Evolutionary conservation across 139 green algal species (phyloP), one percentile per base, ranked within the genome.

Genomic region (Nannochloris sp.): DNA sequence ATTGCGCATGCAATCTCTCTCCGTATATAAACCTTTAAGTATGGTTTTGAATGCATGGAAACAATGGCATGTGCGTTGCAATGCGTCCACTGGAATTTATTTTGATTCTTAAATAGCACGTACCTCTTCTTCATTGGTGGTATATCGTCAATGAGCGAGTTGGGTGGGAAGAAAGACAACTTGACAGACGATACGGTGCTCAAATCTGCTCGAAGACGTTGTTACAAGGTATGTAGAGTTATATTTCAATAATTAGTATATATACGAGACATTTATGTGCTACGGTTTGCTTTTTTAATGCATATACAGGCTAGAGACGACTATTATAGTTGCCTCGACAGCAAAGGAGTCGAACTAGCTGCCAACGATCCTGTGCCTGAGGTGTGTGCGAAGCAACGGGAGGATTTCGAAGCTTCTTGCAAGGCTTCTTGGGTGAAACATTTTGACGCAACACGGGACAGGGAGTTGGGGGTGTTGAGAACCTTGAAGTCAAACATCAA

Each of bases 391-490:
- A 50, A 76, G 11, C 56, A 74, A n/a, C 66, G 85, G 6, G 17
- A 69, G 12, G 57, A 53, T 9, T 91, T 82, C 65, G 81, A 87
- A 66, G 37, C 29, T 1, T 57, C 65, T 17, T 91, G 84, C 69
- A 77, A 76, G 3, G 59, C 64, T 2, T 87, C 79, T 61, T 91
- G 85, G 85, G 85, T 89, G 33, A 53, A 29, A 31, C 84, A 91
- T 51, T 91, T 91, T 79, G 85, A 91, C 76, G 57, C 71, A 46
- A 70, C 83, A 55, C 77, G 82, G 45, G 73, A 83, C 62, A 77
- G 75, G 49, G 61, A 75, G 45, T 60, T 78, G 17, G 63, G 75
- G 1, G 59, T 72, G 6, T 25, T 80, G 36, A 73, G 76, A 64
- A 73, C 63, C 8, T 69, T 85, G 50, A 67, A 77, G 33, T 46